phyloP scores from a whole-genome alignment of 1,284 basidiomycete genomes.

The Austroboletus novae-zelandiae region DNA sequence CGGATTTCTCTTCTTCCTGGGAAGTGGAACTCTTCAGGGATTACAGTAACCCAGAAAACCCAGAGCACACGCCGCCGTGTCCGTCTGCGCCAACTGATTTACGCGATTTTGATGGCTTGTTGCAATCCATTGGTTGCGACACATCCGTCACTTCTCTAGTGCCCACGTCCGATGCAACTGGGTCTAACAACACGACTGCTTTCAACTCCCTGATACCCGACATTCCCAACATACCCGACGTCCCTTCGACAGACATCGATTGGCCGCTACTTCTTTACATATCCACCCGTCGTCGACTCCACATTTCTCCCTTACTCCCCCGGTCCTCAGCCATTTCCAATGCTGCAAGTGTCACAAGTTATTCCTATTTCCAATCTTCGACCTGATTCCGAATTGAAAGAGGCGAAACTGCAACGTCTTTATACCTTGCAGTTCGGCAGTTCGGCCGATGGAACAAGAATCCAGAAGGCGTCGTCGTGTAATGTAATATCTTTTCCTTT shows the following conservation, averaged over 20 bases:
- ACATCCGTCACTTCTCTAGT: not conserved
- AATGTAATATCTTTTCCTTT: not conserved
- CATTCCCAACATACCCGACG: not conserved
- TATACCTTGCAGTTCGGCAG: constrained; percentile 28
- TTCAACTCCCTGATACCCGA: constrained; percentile 2
- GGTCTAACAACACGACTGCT: not conserved
- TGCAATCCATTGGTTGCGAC: constrained; percentile 11
- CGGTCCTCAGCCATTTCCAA: constrained; percentile 9
- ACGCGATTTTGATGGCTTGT: constrained; percentile 13
- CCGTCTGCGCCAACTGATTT: not conserved
- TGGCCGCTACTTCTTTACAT: constrained; percentile 22
- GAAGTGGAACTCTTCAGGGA: constrained; percentile 30
- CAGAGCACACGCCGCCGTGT: not conserved
- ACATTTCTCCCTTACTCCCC: constrained; percentile 1
- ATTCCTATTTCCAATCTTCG: not conserved
- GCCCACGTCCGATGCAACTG: not conserved
- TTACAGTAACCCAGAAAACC: constrained; percentile 19
- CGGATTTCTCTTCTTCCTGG: constrained; percentile 17
- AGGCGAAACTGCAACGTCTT: constrained; percentile 19
- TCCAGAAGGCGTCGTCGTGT: constrained; percentile 23
- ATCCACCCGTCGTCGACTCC: constrained; percentile 2
- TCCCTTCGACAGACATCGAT: constrained; percentile 1
- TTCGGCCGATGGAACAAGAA: constrained; percentile 27
- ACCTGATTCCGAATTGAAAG: constrained; percentile 6
- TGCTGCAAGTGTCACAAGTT: constrained; percentile 21